These are phyloP conservation scores for Rhizophagus sp. DNA, from an alignment of 192 early-diverging fungal species.

Conservation along the genomic window DNA sequence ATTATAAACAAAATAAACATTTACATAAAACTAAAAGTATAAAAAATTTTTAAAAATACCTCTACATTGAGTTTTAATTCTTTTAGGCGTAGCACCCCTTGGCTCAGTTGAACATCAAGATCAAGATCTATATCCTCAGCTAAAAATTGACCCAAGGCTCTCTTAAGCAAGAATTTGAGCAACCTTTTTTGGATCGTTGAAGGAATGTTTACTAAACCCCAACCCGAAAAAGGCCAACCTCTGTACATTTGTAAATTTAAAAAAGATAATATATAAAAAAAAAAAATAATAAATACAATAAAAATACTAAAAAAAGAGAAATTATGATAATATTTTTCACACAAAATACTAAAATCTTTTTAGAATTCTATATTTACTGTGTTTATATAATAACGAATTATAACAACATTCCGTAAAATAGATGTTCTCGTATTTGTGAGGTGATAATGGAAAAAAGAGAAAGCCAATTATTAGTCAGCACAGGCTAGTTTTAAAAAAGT, in stretches of 20 bases:
- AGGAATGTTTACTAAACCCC: conserved; percentile 48
- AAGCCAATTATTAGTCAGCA: too few relatives aligned
- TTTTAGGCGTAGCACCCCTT: conserved; percentile 73
- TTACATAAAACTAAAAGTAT: not conserved
- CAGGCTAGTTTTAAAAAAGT: too few relatives aligned
- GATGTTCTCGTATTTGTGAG: too few relatives aligned
- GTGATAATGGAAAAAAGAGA: too few relatives aligned
- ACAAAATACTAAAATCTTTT: too few relatives aligned
- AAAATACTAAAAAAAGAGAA: too few relatives aligned
- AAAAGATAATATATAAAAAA: too few relatives aligned
- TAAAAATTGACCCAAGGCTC: conserved; percentile 84
- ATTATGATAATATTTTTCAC: too few relatives aligned
- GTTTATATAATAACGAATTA: too few relatives aligned
- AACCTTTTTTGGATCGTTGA: conserved; percentile 81
- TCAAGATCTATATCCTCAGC: conserved; percentile 73
- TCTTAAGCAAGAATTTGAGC: conserved; percentile 77
- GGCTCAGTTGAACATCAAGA: conserved; percentile 82
- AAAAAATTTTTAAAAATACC: conserved; percentile 44
- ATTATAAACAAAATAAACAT: not conserved
- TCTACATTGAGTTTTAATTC: conserved; percentile 79
- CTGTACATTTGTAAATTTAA: conserved; percentile 13
- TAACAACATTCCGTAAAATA: too few relatives aligned
- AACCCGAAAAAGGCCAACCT: conserved; percentile 26
- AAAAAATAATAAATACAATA: too few relatives aligned
- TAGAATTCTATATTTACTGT: too few relatives aligned